Conservation (phyloP, 192 early-diverging fungal genomes). For the Phlyctochytrium planicorne region DNA sequence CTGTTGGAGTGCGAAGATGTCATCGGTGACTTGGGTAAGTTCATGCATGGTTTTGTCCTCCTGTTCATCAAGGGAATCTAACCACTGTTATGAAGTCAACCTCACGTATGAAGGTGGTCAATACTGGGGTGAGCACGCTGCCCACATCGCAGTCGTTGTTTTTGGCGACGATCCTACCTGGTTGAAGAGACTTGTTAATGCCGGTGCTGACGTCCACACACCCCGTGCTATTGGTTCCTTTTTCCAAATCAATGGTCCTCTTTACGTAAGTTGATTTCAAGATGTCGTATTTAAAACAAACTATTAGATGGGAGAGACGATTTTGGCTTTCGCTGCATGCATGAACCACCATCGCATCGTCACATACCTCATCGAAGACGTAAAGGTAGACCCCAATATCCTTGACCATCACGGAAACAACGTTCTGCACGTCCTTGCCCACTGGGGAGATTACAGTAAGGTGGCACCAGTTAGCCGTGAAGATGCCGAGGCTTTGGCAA, state of each 20-base stretch:
- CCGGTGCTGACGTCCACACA: conserved; percentile 18
- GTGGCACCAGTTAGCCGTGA: neutral
- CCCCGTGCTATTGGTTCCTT: conserved; percentile 20
- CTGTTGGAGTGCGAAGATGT: conserved; percentile 7
- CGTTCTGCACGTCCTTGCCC: conserved; percentile 32
- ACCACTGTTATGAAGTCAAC: conserved; percentile 13
- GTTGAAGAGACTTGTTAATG: conserved; percentile 17
- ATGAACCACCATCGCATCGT: conserved; percentile 20
- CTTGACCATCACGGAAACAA: conserved; percentile 33
- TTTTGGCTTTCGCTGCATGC: conserved; percentile 27
- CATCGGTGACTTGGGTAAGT: conserved; percentile 7
- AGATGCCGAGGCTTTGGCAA: neutral
- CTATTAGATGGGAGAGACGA: conserved; percentile 19
- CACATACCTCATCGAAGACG: conserved; percentile 26
- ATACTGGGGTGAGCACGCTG: conserved; percentile 27
- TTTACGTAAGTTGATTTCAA: conserved; percentile 10
- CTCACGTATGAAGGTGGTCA: conserved; percentile 13
- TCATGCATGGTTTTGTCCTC: neutral
- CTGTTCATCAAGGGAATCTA: neutral
- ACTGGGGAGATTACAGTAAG: conserved; percentile 15
- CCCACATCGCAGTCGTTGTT: conserved; percentile 18
- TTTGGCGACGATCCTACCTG: conserved; percentile 16
- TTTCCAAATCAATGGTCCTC: conserved; percentile 9
- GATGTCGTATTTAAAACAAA: neutral
- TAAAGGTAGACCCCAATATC: conserved; percentile 6